Base-by-base conservation (phyloP, 371 early-diverging fungal genomes). In the Blakeslea trispora region DNA sequence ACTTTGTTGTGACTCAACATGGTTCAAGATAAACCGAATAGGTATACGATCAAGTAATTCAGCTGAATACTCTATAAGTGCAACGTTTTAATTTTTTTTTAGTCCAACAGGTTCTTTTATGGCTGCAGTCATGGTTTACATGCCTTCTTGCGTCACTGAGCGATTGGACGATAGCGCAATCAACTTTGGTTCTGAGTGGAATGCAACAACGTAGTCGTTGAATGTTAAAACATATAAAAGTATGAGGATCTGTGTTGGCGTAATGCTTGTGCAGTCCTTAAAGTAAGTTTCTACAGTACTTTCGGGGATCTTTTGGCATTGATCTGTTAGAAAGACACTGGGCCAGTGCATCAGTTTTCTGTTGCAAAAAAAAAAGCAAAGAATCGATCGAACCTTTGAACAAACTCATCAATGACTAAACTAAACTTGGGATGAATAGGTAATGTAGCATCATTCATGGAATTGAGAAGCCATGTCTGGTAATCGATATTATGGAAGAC, bases 381-480 rank as follows among this genome's bases (percentile, higher is more conserved):
- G 37, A 9, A 37, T 4, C 21, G 28, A 24, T 46, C 22, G 37
- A 45, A 77, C 77, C 73, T 67, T 31, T 41, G 50, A 10, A 71
- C 77, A 53, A 67, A 77, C 55, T 77, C 74, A 37, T 69, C 64
- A 49, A 73, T 73, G 45, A 71, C 64, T 47, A 57, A 57, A 50
- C 61, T 57, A 53, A 71, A 71, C 41, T 66, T 61, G 42, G 65
- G 45, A 22, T 66, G 64, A 31, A 77, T 61, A 9, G 77, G 77
- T 19, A 77, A 44, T 0, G 73, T 64, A 7, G 74, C 73, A 50
- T 66, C 49, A 2, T 34, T 53, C 50, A 77, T 69, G 31, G 68
- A 69, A 34, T 77, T 63, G 41, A 73, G 52, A 21, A 77, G 23
- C 74, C 71, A 71, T 28, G 55, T 47, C 11, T 60, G 55, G 51